phyloP scores from a whole-genome alignment of 1,139 yeast genomes.

The Pichia sp. region DNA sequence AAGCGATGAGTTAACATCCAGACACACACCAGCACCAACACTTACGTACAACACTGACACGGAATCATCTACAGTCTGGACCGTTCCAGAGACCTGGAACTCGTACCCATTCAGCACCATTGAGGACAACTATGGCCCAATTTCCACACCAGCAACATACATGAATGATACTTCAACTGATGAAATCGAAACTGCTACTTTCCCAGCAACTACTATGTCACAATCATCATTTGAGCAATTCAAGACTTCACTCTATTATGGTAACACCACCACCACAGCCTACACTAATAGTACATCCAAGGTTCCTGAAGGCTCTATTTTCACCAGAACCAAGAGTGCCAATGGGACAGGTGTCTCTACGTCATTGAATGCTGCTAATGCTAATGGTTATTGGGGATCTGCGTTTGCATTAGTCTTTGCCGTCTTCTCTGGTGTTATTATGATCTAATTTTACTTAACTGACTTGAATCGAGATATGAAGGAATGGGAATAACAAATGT shows the following conservation, averaged over 20 bases:
- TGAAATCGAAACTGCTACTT: neutral
- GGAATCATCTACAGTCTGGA: conserved; percentile 1
- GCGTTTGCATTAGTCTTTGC: conserved; percentile 9
- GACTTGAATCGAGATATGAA: too few species aligned
- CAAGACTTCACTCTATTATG: conserved; percentile 1
- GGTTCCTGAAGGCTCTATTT: conserved; percentile 1
- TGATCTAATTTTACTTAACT: too few species aligned
- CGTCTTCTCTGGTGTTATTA: conserved; percentile 6
- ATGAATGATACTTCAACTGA: neutral
- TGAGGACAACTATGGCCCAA: conserved; percentile 2
- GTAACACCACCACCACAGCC: conserved; percentile 1
- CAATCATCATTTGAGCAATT: neutral
- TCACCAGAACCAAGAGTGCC: conserved; percentile 2
- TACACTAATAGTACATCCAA: neutral
- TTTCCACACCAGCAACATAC: neutral
- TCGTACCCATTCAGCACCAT: conserved; percentile 8
- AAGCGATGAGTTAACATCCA: too few species aligned
- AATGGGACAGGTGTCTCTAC: conserved; percentile 3
- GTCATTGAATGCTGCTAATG: conserved; percentile 5
- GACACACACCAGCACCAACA: neutral
- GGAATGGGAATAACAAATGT: too few species aligned
- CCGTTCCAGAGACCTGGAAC: conserved; percentile 9
- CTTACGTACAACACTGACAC: neutral
- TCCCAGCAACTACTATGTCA: neutral
- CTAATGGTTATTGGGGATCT: conserved; percentile 4